Base-by-base conservation (phyloP, 345 rosid genomes). In the Murraya koenigii region DNA sequence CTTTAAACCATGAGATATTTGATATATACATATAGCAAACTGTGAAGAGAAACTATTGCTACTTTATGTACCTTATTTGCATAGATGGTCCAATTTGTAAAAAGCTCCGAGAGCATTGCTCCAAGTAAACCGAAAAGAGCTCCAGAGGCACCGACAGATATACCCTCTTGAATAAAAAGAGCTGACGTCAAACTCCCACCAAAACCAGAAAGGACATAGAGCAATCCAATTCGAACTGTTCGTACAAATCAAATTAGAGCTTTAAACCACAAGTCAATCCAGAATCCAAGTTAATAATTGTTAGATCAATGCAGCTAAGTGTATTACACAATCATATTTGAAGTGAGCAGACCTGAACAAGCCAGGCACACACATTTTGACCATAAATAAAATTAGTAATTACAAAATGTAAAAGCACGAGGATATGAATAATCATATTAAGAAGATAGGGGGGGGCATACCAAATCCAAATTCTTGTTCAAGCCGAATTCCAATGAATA, bases 111-210 rank as follows among this genome's bases (percentile, higher is more conserved):
- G 47, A 96, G 90, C 99, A 96, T 96, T 75, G 94, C 91, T 71
- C 99, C 99, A 26, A 96, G 90, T 82, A 94, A 90, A 80, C 98
- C 99, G 28, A 96, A 96, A 47, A 97, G 89, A 55, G 99, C 98
- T 69, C 99, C 99, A 15, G 99, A 97, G 35, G 99, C 99, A 82
- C 99, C 99, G 3, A 97, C 97, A 9, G 99, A 97, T 80, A 96
- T 97, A 79, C 90, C 90, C 25, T 64, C 63, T 67, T 87, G 92
- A 81, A 94, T 89, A 82, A 91, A 97, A 62, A 97, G 94, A 23
- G 97, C 74, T 1, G 99, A 94, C 78, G 94, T 63, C 81, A 93
- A 85, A 84, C 98, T 93, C 76, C 99, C 98, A 72, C 98, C 98
- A 76, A 97, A 84, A 83, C 98, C 98, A 67, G 99, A 84, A 1